These are phyloP conservation scores for Zychaea mexicana DNA, from an alignment of 371 early-diverging fungal genomes.

Conservation along the genomic window DNA sequence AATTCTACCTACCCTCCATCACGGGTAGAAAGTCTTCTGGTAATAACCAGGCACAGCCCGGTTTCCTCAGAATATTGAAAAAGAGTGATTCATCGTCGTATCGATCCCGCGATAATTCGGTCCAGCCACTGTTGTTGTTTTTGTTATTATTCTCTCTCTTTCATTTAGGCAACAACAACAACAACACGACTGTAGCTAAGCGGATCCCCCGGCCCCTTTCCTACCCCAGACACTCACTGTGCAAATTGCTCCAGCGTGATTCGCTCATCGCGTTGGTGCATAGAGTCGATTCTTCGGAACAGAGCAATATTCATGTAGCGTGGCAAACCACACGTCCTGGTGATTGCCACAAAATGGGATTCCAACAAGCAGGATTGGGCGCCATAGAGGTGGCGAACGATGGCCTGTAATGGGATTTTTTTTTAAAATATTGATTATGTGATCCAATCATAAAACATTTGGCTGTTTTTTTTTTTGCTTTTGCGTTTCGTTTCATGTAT, in stretches of 20 bases:
- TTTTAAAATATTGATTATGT: not conserved
- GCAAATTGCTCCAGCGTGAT: conserved; percentile 27
- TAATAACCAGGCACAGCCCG: conserved; percentile 25
- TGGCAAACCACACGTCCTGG: conserved; percentile 58
- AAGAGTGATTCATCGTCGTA: conserved; percentile 47
- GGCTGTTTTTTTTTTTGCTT: not conserved
- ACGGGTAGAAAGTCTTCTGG: conserved; percentile 52
- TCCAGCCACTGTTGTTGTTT: conserved; percentile 45
- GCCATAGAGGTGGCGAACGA: conserved; percentile 28
- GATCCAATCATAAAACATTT: not conserved
- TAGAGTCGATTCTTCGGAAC: conserved; percentile 51
- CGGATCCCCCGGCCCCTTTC: too few relatives aligned
- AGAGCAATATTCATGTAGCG: conserved; percentile 64
- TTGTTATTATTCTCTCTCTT: too few relatives aligned
- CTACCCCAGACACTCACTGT: conserved; percentile 13
- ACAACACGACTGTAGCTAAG: too few relatives aligned
- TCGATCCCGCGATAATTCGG: conserved; percentile 23
- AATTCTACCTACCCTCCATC: conserved; percentile 40
- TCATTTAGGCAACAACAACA: too few relatives aligned
- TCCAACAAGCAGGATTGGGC: conserved; percentile 37
- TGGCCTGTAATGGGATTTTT: conserved; percentile 1
- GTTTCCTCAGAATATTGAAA: conserved; percentile 38
- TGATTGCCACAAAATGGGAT: conserved; percentile 53
- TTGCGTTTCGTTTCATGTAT: not conserved
- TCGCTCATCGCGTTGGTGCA: conserved; percentile 19